Conservation (phyloP, 108 stramenopile species). For the Nitzschia sp. region DNA sequence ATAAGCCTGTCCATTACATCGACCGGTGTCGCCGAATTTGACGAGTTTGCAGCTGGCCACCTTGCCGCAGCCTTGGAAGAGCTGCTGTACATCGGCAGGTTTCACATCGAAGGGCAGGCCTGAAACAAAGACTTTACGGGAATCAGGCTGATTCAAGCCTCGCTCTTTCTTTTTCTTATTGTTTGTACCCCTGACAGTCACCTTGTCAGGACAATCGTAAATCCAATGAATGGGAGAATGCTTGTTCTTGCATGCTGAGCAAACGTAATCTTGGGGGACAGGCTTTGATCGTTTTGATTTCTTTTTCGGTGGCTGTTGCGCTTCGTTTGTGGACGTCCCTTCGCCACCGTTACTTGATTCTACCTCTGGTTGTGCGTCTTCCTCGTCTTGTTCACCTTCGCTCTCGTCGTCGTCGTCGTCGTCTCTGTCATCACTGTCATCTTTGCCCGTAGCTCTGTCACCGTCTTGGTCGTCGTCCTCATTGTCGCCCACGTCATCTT, state of each 20-base stretch:
- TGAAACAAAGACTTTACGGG: slow-evolving; percentile 79
- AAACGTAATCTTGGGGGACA: slow-evolving; percentile 81
- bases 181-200: slow-evolving; percentile 71
- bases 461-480: slow-evolving; percentile 25
- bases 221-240: slow-evolving; percentile 81
- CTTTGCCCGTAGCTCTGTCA: slow-evolving; percentile 15
- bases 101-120: slow-evolving; percentile 83
- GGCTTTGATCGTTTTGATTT: slow-evolving; percentile 74
- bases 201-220: slow-evolving; percentile 85
- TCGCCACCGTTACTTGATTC: background rate
- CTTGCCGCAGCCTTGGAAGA: slow-evolving; percentile 61
- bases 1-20: slow-evolving; percentile 86
- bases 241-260: slow-evolving; percentile 82
- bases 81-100: slow-evolving; percentile 51
- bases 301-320: slow-evolving; percentile 29
- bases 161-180: slow-evolving; percentile 56
- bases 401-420: slow-evolving; percentile 29
- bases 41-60: slow-evolving; percentile 68
- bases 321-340: background rate
- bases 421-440: slow-evolving; percentile 11
- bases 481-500: slow-evolving; percentile 23
- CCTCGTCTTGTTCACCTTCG: background rate
- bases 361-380: background rate
- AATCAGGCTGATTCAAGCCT: slow-evolving; percentile 70
- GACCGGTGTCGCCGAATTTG: slow-evolving; percentile 75